phyloP scores from a whole-genome alignment of 1,284 basidiomycete genomes.

The Grifola frondosa region DNA sequence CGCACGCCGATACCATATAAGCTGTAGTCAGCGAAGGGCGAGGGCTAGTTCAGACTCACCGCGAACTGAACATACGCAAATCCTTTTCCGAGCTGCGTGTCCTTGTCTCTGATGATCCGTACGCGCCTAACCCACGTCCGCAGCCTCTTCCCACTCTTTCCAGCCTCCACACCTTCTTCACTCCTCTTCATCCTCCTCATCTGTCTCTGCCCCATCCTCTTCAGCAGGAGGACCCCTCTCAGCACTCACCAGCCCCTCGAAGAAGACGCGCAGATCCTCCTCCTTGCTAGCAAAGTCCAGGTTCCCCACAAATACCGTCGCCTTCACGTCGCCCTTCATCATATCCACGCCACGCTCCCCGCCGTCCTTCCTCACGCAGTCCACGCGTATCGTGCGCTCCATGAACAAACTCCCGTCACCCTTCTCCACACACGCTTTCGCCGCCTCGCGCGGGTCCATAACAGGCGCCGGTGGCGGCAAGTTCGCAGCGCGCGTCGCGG shows the following conservation, averaged over 20 bases:
- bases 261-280: slow-evolving; percentile 85
- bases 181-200: slow-evolving; percentile 25
- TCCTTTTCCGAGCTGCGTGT: slow-evolving; percentile 96
- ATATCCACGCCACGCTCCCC: slow-evolving; percentile 26
- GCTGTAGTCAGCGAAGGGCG: slow-evolving; percentile 2
- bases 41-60: slow-evolving; percentile 46
- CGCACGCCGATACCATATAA: slow-evolving; percentile 6
- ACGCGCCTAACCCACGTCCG: slow-evolving; percentile 80
- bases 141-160: slow-evolving; percentile 28
- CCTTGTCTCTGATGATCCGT: slow-evolving; percentile 86
- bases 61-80: slow-evolving; percentile 92
- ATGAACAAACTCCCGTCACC: slow-evolving; percentile 77
- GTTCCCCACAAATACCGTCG: slow-evolving; percentile 89
- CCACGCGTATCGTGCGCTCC: slow-evolving; percentile 75
- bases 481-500: slow-evolving; percentile 42
- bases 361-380: slow-evolving; percentile 49
- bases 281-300: slow-evolving; percentile 92
- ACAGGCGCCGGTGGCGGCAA: slow-evolving; percentile 53
- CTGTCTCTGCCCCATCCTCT: slow-evolving; percentile 27
- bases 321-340: slow-evolving; percentile 65
- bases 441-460: slow-evolving; percentile 76
- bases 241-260: slow-evolving; percentile 74
- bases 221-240: slow-evolving; percentile 63
- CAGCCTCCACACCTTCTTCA: slow-evolving; percentile 25
- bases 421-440: slow-evolving; percentile 55